Percentiles rank a stretch among this genome's conserved stretches.
phyloP scores from a whole-genome alignment of 2,329 filamentous ascomycete species.

The Cladosporium sphaerospermum region DNA sequence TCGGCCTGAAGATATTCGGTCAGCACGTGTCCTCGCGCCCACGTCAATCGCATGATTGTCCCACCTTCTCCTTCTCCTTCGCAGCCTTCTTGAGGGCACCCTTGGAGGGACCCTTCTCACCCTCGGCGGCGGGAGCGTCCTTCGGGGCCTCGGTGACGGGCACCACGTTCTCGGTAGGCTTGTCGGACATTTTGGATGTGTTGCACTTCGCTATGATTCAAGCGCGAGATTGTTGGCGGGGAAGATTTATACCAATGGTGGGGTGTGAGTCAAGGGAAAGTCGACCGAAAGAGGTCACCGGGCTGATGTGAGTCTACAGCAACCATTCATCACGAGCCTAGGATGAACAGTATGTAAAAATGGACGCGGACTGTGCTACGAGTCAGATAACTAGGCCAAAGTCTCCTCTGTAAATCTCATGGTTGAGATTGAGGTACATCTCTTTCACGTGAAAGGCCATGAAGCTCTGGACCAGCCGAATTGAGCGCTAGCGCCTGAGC shows the following conservation, averaged over 20 bases:
- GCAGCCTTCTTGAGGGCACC: conserved; percentile 80
- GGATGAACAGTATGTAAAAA: no score
- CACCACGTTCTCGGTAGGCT: conserved; percentile 15
- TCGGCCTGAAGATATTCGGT: conserved; percentile 39
- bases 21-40: not conserved
- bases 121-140: conserved; percentile 20
- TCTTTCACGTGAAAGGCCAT: no score
- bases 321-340: not conserved
- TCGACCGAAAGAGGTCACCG: conserved; percentile 1
- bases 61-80: conserved; percentile 81
- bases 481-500: not conserved
- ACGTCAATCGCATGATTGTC: not conserved
- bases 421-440: no score
- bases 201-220: not conserved
- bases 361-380: no score
- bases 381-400: no score
- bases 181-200: conserved; percentile 13
- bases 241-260: conserved; percentile 12
- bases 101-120: conserved; percentile 57
- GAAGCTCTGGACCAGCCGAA: no score
- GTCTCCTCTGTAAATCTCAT: no score
- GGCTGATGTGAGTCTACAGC: not conserved
- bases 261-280: conserved; percentile 10
- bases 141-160: conserved; percentile 16
- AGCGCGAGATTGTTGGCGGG: conserved; percentile 4